Conservation (phyloP, 2,329 filamentous ascomycete species). For the Thielaviopsis cerberus region DNA sequence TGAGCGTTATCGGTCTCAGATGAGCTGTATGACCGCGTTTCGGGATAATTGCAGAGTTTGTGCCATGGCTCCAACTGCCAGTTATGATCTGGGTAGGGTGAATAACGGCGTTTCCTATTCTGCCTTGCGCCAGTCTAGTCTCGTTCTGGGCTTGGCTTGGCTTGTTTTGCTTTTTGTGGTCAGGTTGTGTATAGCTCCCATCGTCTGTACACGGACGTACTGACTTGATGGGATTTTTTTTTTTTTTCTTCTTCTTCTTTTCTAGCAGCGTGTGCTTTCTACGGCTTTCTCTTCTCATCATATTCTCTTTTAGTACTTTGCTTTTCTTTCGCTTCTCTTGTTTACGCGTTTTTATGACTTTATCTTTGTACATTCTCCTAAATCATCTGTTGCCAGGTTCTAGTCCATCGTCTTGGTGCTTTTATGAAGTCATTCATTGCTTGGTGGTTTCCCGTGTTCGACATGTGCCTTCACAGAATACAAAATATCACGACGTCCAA, state of each 20-base stretch:
- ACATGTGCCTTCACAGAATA: too few relatives aligned
- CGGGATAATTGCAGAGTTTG: not conserved
- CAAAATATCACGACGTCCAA: too few relatives aligned
- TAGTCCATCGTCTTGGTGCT: too few relatives aligned
- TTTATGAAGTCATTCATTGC: too few relatives aligned
- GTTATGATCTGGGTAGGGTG: not conserved
- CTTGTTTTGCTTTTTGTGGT: not conserved
- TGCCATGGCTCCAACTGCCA: not conserved
- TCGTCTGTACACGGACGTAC: not conserved
- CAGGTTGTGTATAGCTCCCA: not conserved
- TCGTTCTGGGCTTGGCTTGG: not conserved
- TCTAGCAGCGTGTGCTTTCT: slow-evolving; percentile 4
- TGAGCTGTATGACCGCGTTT: slow-evolving; percentile 19
- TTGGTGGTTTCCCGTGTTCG: too few relatives aligned
- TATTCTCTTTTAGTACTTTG: not conserved
- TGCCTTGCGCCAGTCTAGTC: not conserved
- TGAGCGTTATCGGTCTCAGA: slow-evolving; percentile 80
- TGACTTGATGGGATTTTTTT: not conserved
- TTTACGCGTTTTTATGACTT: not conserved
- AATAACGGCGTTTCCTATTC: not conserved
- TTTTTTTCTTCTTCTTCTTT: slow-evolving; percentile 11
- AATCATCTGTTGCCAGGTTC: too few relatives aligned
- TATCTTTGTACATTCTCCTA: not conserved
- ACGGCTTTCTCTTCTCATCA: slow-evolving; percentile 6
- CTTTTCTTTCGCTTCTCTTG: not conserved